phyloP scores from a whole-genome alignment of 768 basidiomycete species.

The Cyclocybe aegerita region DNA sequence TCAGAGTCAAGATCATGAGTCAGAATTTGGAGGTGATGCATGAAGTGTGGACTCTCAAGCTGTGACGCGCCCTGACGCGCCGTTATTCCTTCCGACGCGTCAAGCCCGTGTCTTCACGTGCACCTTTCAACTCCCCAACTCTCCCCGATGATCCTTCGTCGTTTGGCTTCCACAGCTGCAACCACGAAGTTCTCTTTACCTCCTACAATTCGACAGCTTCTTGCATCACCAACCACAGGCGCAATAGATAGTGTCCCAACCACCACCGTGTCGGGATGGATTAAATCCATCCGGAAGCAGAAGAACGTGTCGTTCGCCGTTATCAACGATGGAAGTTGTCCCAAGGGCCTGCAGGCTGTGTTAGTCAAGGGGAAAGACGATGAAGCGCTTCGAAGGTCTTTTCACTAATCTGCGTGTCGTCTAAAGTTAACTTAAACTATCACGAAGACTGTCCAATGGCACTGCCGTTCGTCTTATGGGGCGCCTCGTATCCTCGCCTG shows the following conservation, averaged over 20 bases:
- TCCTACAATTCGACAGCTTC: conserved; percentile 30
- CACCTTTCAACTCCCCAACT: neutral
- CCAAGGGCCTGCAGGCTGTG: conserved; percentile 77
- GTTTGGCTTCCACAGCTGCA: conserved; percentile 19
- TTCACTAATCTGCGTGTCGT: conserved; percentile 19
- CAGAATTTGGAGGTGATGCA: neutral
- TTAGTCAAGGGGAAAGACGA: conserved; percentile 45
- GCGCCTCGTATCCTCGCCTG: conserved; percentile 42
- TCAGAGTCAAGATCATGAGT: conserved; percentile 13
- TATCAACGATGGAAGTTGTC: conserved; percentile 77
- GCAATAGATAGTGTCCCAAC: neutral
- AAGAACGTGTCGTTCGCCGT: conserved; percentile 87
- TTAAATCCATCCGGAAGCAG: conserved; percentile 82
- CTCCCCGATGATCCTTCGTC: conserved; percentile 19
- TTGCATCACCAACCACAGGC: conserved; percentile 11
- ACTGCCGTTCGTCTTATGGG: conserved; percentile 41
- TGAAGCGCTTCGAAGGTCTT: conserved; percentile 17
- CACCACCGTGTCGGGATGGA: conserved; percentile 73
- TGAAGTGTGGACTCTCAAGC: no score
- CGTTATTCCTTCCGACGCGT: no score
- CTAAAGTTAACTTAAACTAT: conserved; percentile 13
- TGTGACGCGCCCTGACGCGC: no score
- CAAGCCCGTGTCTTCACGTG: neutral
- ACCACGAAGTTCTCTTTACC: conserved; percentile 22
- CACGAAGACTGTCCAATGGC: conserved; percentile 39